These are phyloP conservation scores for Starmera caribaea DNA, from an alignment of 805 yeast genomes.

Conservation along the genomic window DNA sequence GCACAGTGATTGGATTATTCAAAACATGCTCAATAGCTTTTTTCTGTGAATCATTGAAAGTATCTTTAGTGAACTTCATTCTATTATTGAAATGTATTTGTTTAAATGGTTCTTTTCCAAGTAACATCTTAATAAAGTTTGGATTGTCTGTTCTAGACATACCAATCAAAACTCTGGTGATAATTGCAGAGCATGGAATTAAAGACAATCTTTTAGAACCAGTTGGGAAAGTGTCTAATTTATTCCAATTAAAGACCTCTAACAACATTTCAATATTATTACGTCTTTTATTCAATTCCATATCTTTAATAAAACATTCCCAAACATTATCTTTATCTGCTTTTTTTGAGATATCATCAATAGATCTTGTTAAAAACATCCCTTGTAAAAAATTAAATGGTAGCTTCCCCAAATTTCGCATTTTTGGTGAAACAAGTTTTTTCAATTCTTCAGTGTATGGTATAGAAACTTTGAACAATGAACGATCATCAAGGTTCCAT, in stretches of 20 bases:
- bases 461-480: slow-evolving; percentile 32
- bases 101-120: slow-evolving; percentile 45
- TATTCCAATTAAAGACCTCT: slow-evolving; percentile 52
- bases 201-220: slow-evolving; percentile 30
- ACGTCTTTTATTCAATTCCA: slow-evolving; percentile 23
- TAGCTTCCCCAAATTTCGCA: slow-evolving; percentile 42
- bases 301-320: slow-evolving; percentile 47
- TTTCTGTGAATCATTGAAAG: slow-evolving; percentile 50
- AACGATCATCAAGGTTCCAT: slow-evolving; percentile 39
- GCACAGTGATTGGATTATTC: slow-evolving; percentile 40
- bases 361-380: slow-evolving; percentile 23
- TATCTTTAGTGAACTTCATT: slow-evolving; percentile 37
- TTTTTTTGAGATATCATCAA: slow-evolving; percentile 24
- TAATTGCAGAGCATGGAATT: slow-evolving; percentile 55
- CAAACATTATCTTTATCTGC: slow-evolving; percentile 44
- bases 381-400: slow-evolving; percentile 56
- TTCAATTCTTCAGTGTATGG: slow-evolving; percentile 38
- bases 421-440: slow-evolving; percentile 38
- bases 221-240: slow-evolving; percentile 34
- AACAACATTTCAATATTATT: slow-evolving; percentile 33
- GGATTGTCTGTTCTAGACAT: slow-evolving; percentile 51
- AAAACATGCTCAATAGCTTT: slow-evolving; percentile 42
- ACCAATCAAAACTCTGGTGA: slow-evolving; percentile 53
- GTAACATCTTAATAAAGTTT: slow-evolving; percentile 39
- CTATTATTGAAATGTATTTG: slow-evolving; percentile 49